These are phyloP conservation scores for Erysimum pusillum DNA, from an alignment of 441 rosid genomes.

Conservation along the genomic window DNA sequence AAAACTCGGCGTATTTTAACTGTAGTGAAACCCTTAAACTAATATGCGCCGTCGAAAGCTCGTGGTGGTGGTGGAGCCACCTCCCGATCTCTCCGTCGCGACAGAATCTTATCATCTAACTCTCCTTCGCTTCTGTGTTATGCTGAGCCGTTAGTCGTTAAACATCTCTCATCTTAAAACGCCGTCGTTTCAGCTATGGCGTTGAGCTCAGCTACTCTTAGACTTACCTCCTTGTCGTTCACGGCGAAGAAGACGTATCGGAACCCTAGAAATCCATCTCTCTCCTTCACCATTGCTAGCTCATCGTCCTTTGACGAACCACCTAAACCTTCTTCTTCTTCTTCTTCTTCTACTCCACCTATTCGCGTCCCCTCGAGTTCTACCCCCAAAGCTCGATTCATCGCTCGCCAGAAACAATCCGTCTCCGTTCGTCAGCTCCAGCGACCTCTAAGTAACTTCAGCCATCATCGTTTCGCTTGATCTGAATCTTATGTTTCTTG, in stretches of 20 bases:
- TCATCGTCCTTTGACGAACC: constrained; percentile 46
- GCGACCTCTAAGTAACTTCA: constrained; percentile 83
- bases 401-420: constrained; percentile 82
- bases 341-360: constrained; percentile 41
- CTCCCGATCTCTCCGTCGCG: constrained; percentile 39
- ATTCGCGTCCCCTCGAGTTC: constrained; percentile 60
- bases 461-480: constrained; percentile 13
- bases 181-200: constrained; percentile 47
- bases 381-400: constrained; percentile 70
- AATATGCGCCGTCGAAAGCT: constrained; percentile 38
- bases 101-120: constrained; percentile 40
- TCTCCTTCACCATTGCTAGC: constrained; percentile 35
- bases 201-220: constrained; percentile 50
- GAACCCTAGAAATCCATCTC: constrained; percentile 37
- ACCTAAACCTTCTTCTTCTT: constrained; percentile 43
- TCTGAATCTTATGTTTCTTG: neutral
- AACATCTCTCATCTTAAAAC: constrained; percentile 25
- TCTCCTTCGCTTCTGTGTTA: constrained; percentile 26
- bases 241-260: constrained; percentile 47
- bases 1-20: constrained; percentile 31
- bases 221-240: constrained; percentile 44
- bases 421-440: constrained; percentile 72
- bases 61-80: constrained; percentile 44
- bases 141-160: constrained; percentile 40
- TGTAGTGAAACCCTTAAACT: constrained; percentile 12